A percentile compares a stretch with the other conserved stretches of the same genome.
phyloP scores from a whole-genome alignment of 306 rosid genomes.

The Crotalaria pallida region DNA sequence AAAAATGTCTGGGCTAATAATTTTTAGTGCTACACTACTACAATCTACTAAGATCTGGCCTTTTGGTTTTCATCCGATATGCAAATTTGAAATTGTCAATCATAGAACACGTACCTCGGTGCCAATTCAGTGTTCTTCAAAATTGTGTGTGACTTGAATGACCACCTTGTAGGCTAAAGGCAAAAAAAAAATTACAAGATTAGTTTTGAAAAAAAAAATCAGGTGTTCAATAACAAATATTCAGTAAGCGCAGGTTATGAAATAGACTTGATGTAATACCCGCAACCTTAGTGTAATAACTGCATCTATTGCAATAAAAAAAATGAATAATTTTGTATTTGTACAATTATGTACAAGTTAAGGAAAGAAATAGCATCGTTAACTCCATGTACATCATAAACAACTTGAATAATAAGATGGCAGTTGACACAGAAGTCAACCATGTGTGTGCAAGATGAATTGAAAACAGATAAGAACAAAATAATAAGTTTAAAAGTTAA shows the following conservation, averaged over 20 bases:
- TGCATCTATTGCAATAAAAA: neutral
- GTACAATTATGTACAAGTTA: neutral
- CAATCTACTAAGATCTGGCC: no score
- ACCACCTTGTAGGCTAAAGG: constrained; percentile 83
- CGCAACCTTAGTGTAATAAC: constrained; percentile 7
- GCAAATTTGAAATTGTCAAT: constrained; percentile 4
- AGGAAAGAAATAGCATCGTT: neutral
- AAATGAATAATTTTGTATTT: neutral
- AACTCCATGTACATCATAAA: neutral
- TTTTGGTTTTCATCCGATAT: no score
- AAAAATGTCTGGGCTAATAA: neutral
- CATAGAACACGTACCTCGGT: constrained; percentile 55
- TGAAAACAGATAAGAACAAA: neutral
- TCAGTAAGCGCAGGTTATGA: neutral
- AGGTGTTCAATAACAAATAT: neutral
- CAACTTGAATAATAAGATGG: neutral
- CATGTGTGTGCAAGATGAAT: neutral
- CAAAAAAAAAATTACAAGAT: constrained; percentile 13
- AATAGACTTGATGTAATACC: neutral
- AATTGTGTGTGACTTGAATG: constrained; percentile 76
- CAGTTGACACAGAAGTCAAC: neutral
- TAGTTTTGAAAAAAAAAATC: constrained; percentile 12
- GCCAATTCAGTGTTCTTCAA: constrained; percentile 93
- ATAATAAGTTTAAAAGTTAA: neutral
- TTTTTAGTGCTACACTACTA: no score